Evolutionary conservation across 2,329 filamentous ascomycete genomes (phyloP), one percentile per base, ranked within the genome.

Genomic region (Fusarium goolgardi): DNA sequence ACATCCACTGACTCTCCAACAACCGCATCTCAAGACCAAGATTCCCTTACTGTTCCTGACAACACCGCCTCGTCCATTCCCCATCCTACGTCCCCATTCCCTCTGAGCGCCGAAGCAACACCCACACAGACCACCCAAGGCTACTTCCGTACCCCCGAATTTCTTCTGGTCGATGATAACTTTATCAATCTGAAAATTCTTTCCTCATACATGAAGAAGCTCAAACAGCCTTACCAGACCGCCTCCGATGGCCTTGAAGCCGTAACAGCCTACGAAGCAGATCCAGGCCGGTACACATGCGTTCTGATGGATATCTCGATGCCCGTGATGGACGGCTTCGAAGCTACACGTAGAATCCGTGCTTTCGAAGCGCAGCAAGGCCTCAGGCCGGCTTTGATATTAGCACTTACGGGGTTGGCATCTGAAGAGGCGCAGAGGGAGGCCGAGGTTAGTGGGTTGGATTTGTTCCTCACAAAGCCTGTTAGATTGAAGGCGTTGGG

Each of bases 291-390:
- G 1, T 80, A 72, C 25, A 60, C 59, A 1, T 78, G 75, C 50
- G 63, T 82, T 1, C 64, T 82, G 6, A 82, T 81, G 71, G 86
- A 88, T 65, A 82, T 87, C 2, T 86, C 81, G 55, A 88, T 88
- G 86, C 86, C 86, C 0, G 75, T 87, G 4, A 83, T 88, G 71
- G 82, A 88, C 62, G 84, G 84, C 0, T 80, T 86, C 4, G 82
- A 83, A 18, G 81, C 83, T 0, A 86, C 84, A 2, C 75, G 81
- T 2, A 76, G 78, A n/a, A 86, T 87, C 16, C 79, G 85, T 1
- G 78, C 80, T 2, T 78, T 84, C 34, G 86, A 88, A 69, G 75
- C 78, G 5, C 77, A 82, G 1, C 71, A 78, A 8, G 75, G 78
- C 0, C 70, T 85, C 0, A 63, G 75, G 1, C 81, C 81, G 1